Conservation (phyloP, 2,329 filamentous ascomycete species). For the Zasmidium angulare region DNA sequence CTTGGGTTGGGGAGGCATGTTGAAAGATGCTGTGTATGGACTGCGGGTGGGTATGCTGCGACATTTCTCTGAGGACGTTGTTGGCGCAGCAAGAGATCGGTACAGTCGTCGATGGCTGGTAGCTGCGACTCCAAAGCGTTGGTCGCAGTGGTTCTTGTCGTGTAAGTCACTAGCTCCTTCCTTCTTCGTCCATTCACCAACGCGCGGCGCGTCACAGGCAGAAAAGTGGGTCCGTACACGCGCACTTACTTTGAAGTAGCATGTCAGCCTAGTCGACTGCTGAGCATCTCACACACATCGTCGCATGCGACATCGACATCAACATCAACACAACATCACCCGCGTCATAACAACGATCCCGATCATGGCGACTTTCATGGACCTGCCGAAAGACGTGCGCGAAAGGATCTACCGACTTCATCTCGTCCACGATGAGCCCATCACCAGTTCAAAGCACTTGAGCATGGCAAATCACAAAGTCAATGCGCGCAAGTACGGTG, state of each 20-base stretch:
- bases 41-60: too few relatives aligned
- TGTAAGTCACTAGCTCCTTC: not conserved
- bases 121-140: too few relatives aligned
- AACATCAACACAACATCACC: not conserved
- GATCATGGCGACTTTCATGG: conserved; percentile 27
- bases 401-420: conserved; percentile 29
- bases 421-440: conserved; percentile 15
- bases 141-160: too few relatives aligned
- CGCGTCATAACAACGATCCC: not conserved
- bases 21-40: too few relatives aligned
- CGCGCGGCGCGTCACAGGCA: not conserved
- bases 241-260: not conserved
- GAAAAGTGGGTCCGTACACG: not conserved
- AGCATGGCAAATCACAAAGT: not conserved
- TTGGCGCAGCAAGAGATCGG: too few relatives aligned
- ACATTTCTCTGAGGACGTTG: too few relatives aligned
- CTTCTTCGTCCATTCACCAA: not conserved
- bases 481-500: not conserved
- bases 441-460: conserved; percentile 4
- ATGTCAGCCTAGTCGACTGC: not conserved
- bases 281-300: not conserved
- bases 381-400: conserved; percentile 25
- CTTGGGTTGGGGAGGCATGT: too few relatives aligned
- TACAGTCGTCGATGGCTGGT: too few relatives aligned
- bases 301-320: not conserved